Evolutionary conservation across 768 basidiomycete genomes (phyloP).

Genomic region (Suillus weaverae): DNA sequence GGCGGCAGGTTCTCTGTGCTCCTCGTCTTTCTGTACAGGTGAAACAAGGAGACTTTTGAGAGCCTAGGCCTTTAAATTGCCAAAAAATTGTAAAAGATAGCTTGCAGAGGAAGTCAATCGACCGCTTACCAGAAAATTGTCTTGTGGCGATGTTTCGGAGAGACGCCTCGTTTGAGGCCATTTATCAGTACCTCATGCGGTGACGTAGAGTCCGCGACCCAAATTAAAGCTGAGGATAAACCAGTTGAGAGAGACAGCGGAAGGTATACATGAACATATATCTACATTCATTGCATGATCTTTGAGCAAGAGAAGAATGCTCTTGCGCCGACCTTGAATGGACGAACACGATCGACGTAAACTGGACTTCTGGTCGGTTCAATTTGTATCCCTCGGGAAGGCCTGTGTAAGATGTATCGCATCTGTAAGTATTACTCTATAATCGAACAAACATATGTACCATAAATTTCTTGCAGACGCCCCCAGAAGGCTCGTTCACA

Average conservation of each 20-base stretch:
- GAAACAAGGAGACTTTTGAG: conserved; percentile 55
- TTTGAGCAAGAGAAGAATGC: conserved; percentile 23
- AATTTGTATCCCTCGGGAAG: conserved; percentile 51
- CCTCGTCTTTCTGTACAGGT: conserved; percentile 39
- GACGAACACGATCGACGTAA: conserved; percentile 59
- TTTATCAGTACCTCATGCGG: conserved; percentile 70
- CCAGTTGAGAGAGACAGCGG: conserved; percentile 2
- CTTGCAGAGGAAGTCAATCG: not conserved
- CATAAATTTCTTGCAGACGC: conserved; percentile 46
- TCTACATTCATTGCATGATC: conserved; percentile 74
- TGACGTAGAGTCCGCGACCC: conserved; percentile 52
- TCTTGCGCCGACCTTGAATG: conserved; percentile 46
- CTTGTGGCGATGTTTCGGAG: conserved; percentile 66
- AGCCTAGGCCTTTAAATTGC: conserved; percentile 43
- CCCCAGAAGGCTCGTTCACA: conserved; percentile 68
- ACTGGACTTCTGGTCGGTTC: conserved; percentile 50
- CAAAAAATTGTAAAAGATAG: not conserved
- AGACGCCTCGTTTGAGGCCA: conserved; percentile 75
- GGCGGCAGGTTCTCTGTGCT: conserved; percentile 13
- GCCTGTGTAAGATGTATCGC: conserved; percentile 28
- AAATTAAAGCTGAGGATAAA: conserved; percentile 59
- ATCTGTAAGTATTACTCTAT: not conserved
- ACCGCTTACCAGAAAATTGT: conserved; percentile 58
- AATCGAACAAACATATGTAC: conserved; percentile 28
- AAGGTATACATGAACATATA: not conserved